phyloP scores from a whole-genome alignment of 352 stramenopile species.

The Stephanocyclus meneghinianus region DNA sequence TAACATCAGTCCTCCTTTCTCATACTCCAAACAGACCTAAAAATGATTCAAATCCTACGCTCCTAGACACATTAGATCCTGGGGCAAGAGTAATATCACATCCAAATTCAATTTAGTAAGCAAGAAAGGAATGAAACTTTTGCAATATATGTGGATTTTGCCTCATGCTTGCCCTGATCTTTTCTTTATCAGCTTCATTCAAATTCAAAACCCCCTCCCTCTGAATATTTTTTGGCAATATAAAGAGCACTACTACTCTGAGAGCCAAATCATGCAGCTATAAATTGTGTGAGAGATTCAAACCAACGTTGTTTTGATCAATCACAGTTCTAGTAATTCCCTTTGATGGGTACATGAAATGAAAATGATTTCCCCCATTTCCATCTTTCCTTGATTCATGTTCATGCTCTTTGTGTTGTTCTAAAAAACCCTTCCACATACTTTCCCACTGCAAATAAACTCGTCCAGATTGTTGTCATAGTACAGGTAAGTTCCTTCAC shows the following conservation, averaged over 20 bases:
- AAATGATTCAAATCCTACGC: constrained; percentile 33
- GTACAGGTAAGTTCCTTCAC: constrained; percentile 6
- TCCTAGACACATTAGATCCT: constrained; percentile 19
- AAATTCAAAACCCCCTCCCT: constrained; percentile 30
- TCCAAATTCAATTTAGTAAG: constrained; percentile 37
- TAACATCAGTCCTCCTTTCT: no score
- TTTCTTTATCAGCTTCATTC: constrained; percentile 2
- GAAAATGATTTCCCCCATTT: no score
- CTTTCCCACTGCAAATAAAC: constrained; percentile 1
- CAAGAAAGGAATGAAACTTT: constrained; percentile 18
- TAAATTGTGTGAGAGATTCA: constrained; percentile 14
- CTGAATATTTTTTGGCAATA: constrained; percentile 2
- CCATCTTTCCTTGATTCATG: no score
- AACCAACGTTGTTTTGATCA: not conserved
- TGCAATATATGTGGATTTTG: not conserved
- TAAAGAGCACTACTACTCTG: not conserved
- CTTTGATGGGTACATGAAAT: not conserved
- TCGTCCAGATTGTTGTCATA: not conserved
- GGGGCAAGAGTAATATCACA: constrained; percentile 32
- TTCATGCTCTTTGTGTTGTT: no score
- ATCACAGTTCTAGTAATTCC: not conserved
- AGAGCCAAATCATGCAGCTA: constrained; percentile 20
- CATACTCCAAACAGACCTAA: not conserved
- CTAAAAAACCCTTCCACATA: not conserved
- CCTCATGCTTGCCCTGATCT: constrained; percentile 14